Base-by-base conservation (phyloP, 768 basidiomycete species). In the Pulveroboletus sp. region DNA sequence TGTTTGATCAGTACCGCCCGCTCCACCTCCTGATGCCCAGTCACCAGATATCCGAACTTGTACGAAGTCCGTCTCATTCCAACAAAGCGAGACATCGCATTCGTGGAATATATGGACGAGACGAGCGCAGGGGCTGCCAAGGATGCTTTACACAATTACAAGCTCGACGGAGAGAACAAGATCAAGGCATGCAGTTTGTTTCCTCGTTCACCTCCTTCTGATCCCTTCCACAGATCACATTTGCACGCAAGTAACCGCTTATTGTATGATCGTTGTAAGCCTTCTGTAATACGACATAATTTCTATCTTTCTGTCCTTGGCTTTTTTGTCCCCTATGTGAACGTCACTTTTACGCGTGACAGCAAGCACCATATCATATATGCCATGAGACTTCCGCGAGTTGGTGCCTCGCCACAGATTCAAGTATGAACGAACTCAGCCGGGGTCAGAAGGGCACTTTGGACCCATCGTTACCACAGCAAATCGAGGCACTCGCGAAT, bases 51-150 rank as follows among this genome's bases (percentile, higher is more conserved):
- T 71, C 90, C 94, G 50, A 95, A 94, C 64, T 70, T 99, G 49
- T 69, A 95, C 83, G 93, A 98, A 78, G 93, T 99, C 10, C 94
- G 96, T 77, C 92, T 94, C 62, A 95, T 99, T 65, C 93, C 95
- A 35, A 93, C 93, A 39, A 94, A 96, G 71, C 86, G 86, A 64
- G 94, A 95, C 67, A 98, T 98, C 55, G 96, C 95, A 1, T 99
- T 99, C 78, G 93, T 99, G 71, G 96, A 99, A 67, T 99, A 87
- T 59, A 62, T 85, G 67, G 96, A 98, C 83, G 96, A 98, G 68
- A 81, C 76, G 34, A 89, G 89, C 55, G 89, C 95, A 14, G 86
- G 84, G 19, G 82, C 86, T 43, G 96, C 96, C 35, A 94, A 95
- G 66, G 94, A 97, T 51, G 94, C 92, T 14, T 71, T 98, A 62